phyloP scores from a whole-genome alignment of 2,329 filamentous ascomycete genomes.

The Leptographium galeiforme region DNA sequence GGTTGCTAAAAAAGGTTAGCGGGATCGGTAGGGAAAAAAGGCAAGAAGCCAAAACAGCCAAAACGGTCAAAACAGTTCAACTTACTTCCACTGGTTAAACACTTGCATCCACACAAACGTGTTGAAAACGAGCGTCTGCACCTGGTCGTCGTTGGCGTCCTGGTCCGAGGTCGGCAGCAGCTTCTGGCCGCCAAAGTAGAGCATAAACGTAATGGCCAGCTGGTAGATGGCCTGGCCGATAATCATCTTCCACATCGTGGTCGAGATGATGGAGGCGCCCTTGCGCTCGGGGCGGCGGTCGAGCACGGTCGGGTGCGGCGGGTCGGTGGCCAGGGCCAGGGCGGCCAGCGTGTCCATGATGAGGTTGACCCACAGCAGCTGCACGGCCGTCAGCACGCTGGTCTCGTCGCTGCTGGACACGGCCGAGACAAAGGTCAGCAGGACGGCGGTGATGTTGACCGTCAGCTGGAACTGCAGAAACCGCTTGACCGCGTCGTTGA shows the following conservation, averaged over 20 bases:
- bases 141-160: constrained; percentile 28
- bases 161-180: constrained; percentile 25
- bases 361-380: constrained; percentile 89
- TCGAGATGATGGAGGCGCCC: constrained; percentile 55
- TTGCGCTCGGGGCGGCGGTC: constrained; percentile 57
- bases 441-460: constrained; percentile 84
- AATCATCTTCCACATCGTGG: constrained; percentile 99
- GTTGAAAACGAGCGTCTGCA: constrained; percentile 85
- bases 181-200: constrained; percentile 46
- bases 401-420: constrained; percentile 55
- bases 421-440: constrained; percentile 77
- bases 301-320: constrained; percentile 69
- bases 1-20: constrained; percentile 45
- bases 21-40: no score
- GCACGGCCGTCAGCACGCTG: constrained; percentile 76
- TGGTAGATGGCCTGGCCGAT: constrained; percentile 86
- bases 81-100: constrained; percentile 92
- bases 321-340: constrained; percentile 76
- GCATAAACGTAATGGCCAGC: constrained; percentile 61
- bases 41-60: no score
- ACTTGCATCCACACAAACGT: constrained; percentile 99
- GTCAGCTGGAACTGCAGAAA: constrained; percentile 69
- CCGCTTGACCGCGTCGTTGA: constrained; percentile 66
- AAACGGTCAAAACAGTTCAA: no score
- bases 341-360: constrained; percentile 97